Evolutionary conservation across 1,284 basidiomycete species (phyloP).

Genomic region (Gastroboletus turbinatus): DNA sequence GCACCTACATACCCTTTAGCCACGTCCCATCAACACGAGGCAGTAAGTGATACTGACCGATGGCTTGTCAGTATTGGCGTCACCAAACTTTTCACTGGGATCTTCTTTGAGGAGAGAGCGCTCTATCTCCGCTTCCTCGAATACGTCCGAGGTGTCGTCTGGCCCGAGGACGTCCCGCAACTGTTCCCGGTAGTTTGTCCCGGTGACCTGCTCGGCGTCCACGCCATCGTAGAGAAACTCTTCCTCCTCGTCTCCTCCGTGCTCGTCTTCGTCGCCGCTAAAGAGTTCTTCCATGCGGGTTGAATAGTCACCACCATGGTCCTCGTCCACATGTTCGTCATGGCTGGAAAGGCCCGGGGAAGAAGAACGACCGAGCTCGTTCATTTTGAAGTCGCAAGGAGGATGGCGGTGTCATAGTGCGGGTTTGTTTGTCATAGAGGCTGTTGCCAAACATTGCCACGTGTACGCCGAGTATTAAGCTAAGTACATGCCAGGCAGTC

Average conservation of each 20-base stretch:
- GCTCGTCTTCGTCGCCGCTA: conserved; percentile 43
- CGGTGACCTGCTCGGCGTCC: conserved; percentile 50
- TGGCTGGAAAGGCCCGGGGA: conserved; percentile 29
- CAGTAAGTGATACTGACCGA: conserved; percentile 39
- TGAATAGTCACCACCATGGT: conserved; percentile 59
- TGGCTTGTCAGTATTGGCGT: conserved; percentile 36
- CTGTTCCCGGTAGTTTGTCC: conserved; percentile 59
- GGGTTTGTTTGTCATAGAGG: conserved; percentile 29
- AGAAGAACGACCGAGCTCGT: conserved; percentile 1
- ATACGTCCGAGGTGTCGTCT: conserved; percentile 56
- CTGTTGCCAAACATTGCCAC: conserved; percentile 31
- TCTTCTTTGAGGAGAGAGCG: conserved; percentile 42
- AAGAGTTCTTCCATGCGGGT: conserved; percentile 74
- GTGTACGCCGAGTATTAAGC: conserved; percentile 9
- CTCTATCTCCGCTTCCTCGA: conserved; percentile 49
- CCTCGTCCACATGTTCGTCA: conserved; percentile 34
- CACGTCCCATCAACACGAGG: conserved; percentile 15
- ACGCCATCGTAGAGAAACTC: conserved; percentile 72
- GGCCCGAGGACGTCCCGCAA: conserved; percentile 71
- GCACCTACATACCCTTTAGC: conserved; percentile 26
- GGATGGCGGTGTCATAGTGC: neutral
- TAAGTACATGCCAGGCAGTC: neutral
- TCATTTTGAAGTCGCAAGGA: conserved; percentile 8
- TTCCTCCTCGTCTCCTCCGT: conserved; percentile 51
- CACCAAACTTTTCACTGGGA: conserved; percentile 28